phyloP scores from a whole-genome alignment of 2,329 filamentous ascomycete genomes.

The Trichophyton rubrum region DNA sequence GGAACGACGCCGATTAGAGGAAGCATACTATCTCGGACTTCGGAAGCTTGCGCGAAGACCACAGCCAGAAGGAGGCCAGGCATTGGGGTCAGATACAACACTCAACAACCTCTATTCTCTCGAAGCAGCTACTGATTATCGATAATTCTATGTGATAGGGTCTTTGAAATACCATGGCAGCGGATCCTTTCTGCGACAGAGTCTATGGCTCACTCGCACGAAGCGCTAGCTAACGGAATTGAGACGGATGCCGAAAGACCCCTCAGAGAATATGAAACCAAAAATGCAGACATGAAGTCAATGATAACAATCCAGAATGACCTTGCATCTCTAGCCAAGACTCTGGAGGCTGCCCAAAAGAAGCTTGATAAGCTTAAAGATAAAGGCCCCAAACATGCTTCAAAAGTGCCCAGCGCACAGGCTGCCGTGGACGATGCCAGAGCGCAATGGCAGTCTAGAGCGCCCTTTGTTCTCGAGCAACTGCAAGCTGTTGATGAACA shows the following conservation, averaged over 20 bases:
- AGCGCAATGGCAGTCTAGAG: conserved; percentile 84
- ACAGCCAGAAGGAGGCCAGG: conserved; percentile 60
- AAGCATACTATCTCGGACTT: conserved; percentile 71
- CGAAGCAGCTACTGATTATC: conserved; percentile 1
- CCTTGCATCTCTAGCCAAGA: conserved; percentile 65
- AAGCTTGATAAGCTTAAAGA: conserved; percentile 71
- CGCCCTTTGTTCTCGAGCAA: conserved; percentile 87
- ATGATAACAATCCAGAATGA: conserved; percentile 75
- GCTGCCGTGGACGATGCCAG: conserved; percentile 63
- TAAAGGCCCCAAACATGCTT: conserved; percentile 60
- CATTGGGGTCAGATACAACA: conserved; percentile 61
- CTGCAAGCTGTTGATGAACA: conserved; percentile 84
- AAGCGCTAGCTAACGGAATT: conserved; percentile 65
- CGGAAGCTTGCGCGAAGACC: conserved; percentile 66
- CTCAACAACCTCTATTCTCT: not conserved
- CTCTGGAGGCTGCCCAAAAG: conserved; percentile 71
- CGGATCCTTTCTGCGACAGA: conserved; percentile 71
- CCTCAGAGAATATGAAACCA: conserved; percentile 59
- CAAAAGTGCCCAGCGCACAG: conserved; percentile 64
- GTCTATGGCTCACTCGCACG: conserved; percentile 70
- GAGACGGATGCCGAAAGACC: conserved; percentile 79
- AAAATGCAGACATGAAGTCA: conserved; percentile 62
- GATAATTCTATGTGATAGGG: conserved; percentile 39
- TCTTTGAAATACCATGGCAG: conserved; percentile 84
- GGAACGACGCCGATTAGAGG: conserved; percentile 88